Conservation (phyloP, 1,139 yeast genomes). For the Yamadazyma pseudoaaseri region DNA sequence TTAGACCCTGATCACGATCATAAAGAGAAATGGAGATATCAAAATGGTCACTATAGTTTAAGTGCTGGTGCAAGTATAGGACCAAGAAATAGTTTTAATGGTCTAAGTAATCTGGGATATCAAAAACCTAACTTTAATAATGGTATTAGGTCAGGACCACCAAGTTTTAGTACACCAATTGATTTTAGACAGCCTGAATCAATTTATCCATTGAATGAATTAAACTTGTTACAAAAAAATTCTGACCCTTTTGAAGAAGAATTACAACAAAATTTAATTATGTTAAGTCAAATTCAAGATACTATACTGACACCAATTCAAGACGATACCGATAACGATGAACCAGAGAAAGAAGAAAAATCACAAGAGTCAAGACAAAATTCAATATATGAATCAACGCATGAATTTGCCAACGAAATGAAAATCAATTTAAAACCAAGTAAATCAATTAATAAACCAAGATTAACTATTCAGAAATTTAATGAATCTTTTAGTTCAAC, state of each 20-base stretch:
- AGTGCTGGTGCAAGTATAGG: neutral
- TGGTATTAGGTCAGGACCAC: neutral
- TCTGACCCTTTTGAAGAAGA: neutral
- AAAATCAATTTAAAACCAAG: conserved; percentile 3
- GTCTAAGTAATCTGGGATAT: neutral
- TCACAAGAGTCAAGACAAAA: conserved; percentile 1
- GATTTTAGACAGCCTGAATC: neutral
- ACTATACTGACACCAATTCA: neutral
- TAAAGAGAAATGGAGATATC: neutral
- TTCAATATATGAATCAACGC: conserved; percentile 1
- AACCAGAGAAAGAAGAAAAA: neutral
- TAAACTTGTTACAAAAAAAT: neutral
- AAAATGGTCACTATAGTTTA: neutral
- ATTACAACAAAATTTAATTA: neutral
- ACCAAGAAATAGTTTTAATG: no score
- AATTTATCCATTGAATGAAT: neutral
- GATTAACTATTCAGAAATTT: conserved; percentile 14
- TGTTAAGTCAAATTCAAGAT: neutral
- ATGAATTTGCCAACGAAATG: conserved; percentile 4
- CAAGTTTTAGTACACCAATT: conserved; percentile 1
- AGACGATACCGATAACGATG: neutral
- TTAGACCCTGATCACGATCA: conserved; percentile 1
- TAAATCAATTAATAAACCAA: conserved; percentile 7
- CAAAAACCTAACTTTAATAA: neutral
- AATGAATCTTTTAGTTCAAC: conserved; percentile 24